These are phyloP conservation scores for Xylaria grammica DNA, from an alignment of 495 filamentous ascomycete species.

Conservation along the genomic window DNA sequence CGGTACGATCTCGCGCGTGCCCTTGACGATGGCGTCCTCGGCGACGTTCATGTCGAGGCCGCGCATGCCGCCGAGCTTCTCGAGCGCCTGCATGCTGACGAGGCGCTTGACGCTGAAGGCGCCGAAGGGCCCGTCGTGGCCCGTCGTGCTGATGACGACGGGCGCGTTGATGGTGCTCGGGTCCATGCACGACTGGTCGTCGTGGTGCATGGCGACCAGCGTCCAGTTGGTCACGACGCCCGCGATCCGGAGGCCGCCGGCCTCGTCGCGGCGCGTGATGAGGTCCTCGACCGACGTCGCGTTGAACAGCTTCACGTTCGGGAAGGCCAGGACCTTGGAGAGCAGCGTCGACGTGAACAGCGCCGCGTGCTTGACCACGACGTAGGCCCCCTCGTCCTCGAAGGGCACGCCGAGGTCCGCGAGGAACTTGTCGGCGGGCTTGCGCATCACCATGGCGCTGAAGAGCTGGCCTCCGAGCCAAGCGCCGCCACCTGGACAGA, in stretches of 20 bases:
- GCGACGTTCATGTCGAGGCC: conserved; percentile 88
- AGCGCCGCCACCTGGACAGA: conserved; percentile 70
- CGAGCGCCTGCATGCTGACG: conserved; percentile 78
- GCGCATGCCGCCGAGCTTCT: conserved; percentile 87
- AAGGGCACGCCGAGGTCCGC: conserved; percentile 80
- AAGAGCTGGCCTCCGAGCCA: conserved; percentile 95
- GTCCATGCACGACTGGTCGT: conserved; percentile 93
- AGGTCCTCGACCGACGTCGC: conserved; percentile 89
- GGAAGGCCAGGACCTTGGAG: conserved; percentile 77
- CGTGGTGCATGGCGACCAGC: conserved; percentile 85
- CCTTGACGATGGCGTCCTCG: conserved; percentile 90
- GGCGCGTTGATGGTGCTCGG: conserved; percentile 94
- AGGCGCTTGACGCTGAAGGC: conserved; percentile 87
- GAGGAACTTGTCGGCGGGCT: conserved; percentile 85
- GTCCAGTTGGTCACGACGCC: conserved; percentile 97
- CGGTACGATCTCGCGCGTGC: conserved; percentile 82
- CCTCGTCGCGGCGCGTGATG: conserved; percentile 67
- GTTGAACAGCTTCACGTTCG: conserved; percentile 95
- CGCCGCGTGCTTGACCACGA: conserved; percentile 92
- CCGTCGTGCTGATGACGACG: conserved; percentile 83
- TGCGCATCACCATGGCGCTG: conserved; percentile 91
- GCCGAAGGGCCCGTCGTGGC: conserved; percentile 89
- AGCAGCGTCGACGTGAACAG: conserved; percentile 88
- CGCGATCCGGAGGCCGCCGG: conserved; percentile 68
- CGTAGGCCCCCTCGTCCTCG: conserved; percentile 84